These are phyloP conservation scores for Alternaria sp. DNA, from an alignment of 2,329 filamentous ascomycete species.

Conservation along the genomic window DNA sequence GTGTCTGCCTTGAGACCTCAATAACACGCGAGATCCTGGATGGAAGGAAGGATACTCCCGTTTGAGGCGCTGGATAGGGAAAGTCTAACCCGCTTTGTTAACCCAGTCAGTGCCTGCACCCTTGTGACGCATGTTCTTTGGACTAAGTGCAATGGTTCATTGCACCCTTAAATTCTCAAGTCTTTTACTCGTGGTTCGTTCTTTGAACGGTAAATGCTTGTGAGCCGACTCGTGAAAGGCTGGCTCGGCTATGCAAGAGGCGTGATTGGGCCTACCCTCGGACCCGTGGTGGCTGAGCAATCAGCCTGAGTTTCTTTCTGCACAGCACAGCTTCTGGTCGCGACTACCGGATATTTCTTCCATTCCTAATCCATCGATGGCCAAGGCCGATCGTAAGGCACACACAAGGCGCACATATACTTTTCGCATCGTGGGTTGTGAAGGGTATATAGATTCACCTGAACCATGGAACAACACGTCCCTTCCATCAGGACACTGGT, in stretches of 20 bases:
- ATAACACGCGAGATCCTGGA: not conserved
- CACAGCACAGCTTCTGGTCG: not conserved
- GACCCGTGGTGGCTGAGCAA: not conserved
- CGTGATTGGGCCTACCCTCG: not conserved
- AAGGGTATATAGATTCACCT: constrained; percentile 2
- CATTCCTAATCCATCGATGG: not conserved
- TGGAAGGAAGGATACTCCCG: not conserved
- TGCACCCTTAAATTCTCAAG: not conserved
- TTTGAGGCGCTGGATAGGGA: not conserved
- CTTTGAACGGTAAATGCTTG: not conserved
- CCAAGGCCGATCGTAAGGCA: not conserved
- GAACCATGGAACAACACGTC: not conserved
- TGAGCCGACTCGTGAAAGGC: not conserved
- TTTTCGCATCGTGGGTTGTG: not conserved
- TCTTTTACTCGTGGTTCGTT: not conserved
- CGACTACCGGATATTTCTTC: not conserved
- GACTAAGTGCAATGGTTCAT: not conserved
- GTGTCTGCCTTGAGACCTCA: not conserved
- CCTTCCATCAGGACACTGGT: not conserved
- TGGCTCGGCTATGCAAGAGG: not conserved
- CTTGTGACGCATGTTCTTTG: not conserved
- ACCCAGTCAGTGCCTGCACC: constrained; percentile 4
- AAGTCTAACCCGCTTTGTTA: not conserved
- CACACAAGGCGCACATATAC: constrained; percentile 3
- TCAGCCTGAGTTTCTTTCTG: not conserved